Conservation (phyloP, 2,329 filamentous ascomycete genomes). For the Stemphylium beticola region DNA sequence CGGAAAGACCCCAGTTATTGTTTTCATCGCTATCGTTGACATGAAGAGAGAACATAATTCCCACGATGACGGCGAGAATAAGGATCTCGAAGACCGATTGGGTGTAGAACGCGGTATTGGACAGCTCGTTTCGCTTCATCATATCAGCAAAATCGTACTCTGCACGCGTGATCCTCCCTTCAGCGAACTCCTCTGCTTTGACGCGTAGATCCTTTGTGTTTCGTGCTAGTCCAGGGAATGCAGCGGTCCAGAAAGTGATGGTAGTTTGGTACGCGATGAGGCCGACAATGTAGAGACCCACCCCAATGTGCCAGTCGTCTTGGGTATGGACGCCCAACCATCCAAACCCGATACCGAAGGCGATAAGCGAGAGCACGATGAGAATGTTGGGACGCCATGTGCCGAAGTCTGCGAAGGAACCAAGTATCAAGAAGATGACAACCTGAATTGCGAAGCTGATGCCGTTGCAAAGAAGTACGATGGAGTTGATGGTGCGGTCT, state of each 20-base stretch:
- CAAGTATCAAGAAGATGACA: constrained; percentile 60
- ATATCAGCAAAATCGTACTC: constrained; percentile 61
- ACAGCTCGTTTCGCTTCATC: constrained; percentile 67
- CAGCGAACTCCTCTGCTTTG: constrained; percentile 54
- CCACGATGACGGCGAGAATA: constrained; percentile 34
- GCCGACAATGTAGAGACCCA: constrained; percentile 70
- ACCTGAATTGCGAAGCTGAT: constrained; percentile 72
- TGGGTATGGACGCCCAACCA: constrained; percentile 70
- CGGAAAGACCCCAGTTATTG: constrained; percentile 71
- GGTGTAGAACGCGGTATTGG: constrained; percentile 69
- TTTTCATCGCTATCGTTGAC: constrained; percentile 65
- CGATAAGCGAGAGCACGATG: constrained; percentile 59
- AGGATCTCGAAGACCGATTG: constrained; percentile 68
- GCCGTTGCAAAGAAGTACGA: constrained; percentile 70
- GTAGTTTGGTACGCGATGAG: constrained; percentile 71
- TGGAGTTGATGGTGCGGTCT: constrained; percentile 39
- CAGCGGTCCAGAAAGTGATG: constrained; percentile 71
- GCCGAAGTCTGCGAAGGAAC: constrained; percentile 68
- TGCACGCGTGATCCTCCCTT: constrained; percentile 61
- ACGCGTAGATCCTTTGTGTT: constrained; percentile 61
- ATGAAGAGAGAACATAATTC: constrained; percentile 61
- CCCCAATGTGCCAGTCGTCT: constrained; percentile 65
- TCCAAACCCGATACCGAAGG: constrained; percentile 66
- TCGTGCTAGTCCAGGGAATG: constrained; percentile 64
- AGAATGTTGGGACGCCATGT: constrained; percentile 64